Base-by-base conservation (phyloP, 2,329 filamentous ascomycete genomes). In the Fusarium oxysporum region DNA sequence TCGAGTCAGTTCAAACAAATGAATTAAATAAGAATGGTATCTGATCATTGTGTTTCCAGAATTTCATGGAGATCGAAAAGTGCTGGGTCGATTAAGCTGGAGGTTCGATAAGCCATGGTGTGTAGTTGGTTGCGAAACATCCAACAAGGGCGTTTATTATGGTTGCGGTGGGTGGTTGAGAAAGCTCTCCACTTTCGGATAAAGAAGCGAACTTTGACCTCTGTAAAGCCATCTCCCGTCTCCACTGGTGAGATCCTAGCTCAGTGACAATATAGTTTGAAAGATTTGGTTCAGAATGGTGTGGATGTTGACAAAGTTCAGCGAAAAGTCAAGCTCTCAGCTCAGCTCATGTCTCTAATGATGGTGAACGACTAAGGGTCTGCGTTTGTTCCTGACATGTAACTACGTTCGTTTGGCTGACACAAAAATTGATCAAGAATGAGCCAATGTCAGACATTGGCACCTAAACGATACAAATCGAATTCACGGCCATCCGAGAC, bases 231-330 rank as follows among this genome's bases (percentile, higher is more conserved):
- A 35, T 59, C 33, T 60, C 54, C 53, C 32, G 21, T 61, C 45
- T 60, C 60, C 57, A 37, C 54, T 40, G 19, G 17, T 40, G 50
- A 72, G 69, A 72, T 72, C 45, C 64, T 72, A 72, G 69, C 68
- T 48, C 56, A n/a, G n/a, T 37, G 21, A 50, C 45, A 50, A 44
- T 45, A 21, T 50, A 65, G 63, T 70, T 70, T 50, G 43, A 54
- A 54, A 60, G 48, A 62, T 60, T 70, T 58, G 35, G 50, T 37
- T 71, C 37, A 64, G 30, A 47, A 35, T 23, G 30, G 40, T 47
- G 54, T 33, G 30, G n/a, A 25, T 57, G 40, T 35, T 32, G 30
- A 21, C 30, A 47, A 19, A 57, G 54, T 21, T 28, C 21, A 25
- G 19, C n/a, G 16, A 16, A 23, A 47, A 33, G 38, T 16, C 19